Evolutionary conservation across 805 yeast species (phyloP), one percentile per base, ranked within the genome.

Genomic region (Nakazawaea peltata): DNA sequence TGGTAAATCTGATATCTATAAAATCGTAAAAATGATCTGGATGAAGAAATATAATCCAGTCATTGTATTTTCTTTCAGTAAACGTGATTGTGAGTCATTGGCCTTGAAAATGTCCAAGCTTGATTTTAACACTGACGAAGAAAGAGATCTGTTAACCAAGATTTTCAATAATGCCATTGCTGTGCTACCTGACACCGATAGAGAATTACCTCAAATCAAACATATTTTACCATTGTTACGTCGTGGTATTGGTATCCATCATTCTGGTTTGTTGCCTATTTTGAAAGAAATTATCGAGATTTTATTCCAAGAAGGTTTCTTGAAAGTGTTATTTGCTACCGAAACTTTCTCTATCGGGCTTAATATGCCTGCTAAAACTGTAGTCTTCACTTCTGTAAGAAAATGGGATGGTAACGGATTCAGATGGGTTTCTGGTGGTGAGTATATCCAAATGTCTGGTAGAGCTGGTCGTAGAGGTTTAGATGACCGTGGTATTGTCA

Each of bases 371-470:
- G 97, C 98, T 9, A 92, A 92, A 51, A 92, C 99, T 0, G 99
- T 92, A 30, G 98, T 92, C 2, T 92, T 92, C 59, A 92, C 98
- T 0, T 84, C 90, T 23, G 98, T 92, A 15, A 77, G 98, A 54
- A 92, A 92, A 57, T 92, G 97, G 95, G 99, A 92, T 63, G 98
- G 98, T 49, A 77, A 75, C 43, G 94, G 90, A 14, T 87, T 90
- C 69, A 78, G 99, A 61, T 92, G 98, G 98, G 97, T 92, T 22
- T 84, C 95, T 38, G 98, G 98, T 41, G 99, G 99, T 66, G 99
- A 92, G 63, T 92, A 92, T 61, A 92, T 92, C 53, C 99, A 92
- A 64, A 92, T 92, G 99, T 85, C 96, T 30, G 99, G 99, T 46
- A 79, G 99, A 61, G 99, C 99, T 16, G 99, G 99, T 49, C 88